These are phyloP conservation scores for Annona cherimola DNA, from an alignment of 164 flowering plant species.

Conservation along the genomic window DNA sequence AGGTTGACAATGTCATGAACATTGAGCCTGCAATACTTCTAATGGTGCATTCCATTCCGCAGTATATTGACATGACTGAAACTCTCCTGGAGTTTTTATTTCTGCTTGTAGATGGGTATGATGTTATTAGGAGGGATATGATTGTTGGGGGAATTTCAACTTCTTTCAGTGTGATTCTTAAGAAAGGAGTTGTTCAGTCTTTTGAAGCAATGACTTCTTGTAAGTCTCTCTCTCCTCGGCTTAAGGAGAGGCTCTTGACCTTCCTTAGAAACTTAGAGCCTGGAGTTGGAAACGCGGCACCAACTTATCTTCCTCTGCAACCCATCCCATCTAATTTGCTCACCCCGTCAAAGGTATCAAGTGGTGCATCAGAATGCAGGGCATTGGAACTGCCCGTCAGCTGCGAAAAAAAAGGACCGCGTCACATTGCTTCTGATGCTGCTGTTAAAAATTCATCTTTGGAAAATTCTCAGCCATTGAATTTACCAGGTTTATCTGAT, in stretches of 20 bases:
- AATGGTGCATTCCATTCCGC: constrained; percentile 69
- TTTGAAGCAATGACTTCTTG: constrained; percentile 53
- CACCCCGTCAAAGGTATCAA: constrained; percentile 5
- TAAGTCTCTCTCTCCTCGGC: constrained; percentile 41
- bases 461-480: background rate
- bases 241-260: constrained; percentile 43
- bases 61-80: constrained; percentile 61
- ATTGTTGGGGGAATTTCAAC: constrained; percentile 51
- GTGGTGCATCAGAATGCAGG: background rate
- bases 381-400: background rate
- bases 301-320: constrained; percentile 6
- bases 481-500: background rate
- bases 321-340: constrained; percentile 15
- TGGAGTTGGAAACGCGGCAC: constrained; percentile 10
- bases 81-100: constrained; percentile 72
- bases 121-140: constrained; percentile 39
- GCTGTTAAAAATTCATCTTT: background rate
- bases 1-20: constrained; percentile 70
- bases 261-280: constrained; percentile 15
- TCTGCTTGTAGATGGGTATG: constrained; percentile 62
- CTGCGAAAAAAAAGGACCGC: constrained; percentile 6
- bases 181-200: constrained; percentile 57
- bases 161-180: constrained; percentile 49
- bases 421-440: background rate
- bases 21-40: constrained; percentile 81